Base-by-base conservation (phyloP, 2,329 filamentous ascomycete species). In the Didymosphaeria variabile region DNA sequence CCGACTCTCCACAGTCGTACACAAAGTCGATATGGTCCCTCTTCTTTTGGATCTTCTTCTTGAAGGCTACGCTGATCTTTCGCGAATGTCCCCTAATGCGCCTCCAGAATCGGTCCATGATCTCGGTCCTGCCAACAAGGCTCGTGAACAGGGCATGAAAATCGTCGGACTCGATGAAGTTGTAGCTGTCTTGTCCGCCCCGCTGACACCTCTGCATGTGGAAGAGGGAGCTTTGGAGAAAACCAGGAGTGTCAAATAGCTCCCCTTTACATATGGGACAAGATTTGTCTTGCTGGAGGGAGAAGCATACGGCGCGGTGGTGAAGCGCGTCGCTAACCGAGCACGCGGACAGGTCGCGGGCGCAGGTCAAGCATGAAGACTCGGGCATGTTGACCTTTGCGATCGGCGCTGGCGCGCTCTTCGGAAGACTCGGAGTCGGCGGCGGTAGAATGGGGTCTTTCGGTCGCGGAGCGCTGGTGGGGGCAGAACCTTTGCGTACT, bases 1-100 rank as follows among this genome's bases (percentile, higher is more conserved):
- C 32, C 36, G 51, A 54, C 51, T 42, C 36, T 21, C 21, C 51
- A 19, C 51, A 54, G 6, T 42, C 36, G 32, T 52, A 52, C 7
- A 52, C 2, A 17, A 23, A 23, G 3, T 52, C 49, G 10, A 10
- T n/a, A 52, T 40, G 13, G 9, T 42, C 23, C 21, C 23, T 29
- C 36, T 44, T 42, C 36, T 29, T 54, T 13, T 42, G 23, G 9
- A 42, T 31, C 34, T 31, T 42, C 5, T 12, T 13, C 21, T 17
- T 34, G 8, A 36, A 34, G 2, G 29, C 23, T 9, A 4, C 10
- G 7, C 5, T 5, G 13, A 19, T 19, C 15, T 15, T 54, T 34
- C 15, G 21, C 36, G 36, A 36, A 8, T 6, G 23, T 21, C 21
- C 26, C 15, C 31, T 3, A 7, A 21, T 36, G 31, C 51, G 36